Conservation (phyloP, 106 monocot species). For the Dendrobium nobile region DNA sequence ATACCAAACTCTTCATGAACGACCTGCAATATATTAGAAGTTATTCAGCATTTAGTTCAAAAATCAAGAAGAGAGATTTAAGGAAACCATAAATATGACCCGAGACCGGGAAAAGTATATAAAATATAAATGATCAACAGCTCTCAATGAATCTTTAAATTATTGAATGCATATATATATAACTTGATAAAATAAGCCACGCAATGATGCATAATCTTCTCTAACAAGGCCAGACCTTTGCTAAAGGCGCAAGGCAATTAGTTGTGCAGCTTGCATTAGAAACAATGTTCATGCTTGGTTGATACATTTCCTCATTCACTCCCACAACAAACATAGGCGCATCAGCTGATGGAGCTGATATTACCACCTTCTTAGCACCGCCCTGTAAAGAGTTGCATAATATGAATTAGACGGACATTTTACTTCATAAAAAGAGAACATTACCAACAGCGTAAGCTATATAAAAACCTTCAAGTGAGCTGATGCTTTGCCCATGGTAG, state of each 20-base stretch:
- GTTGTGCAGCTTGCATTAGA: constrained; percentile 99
- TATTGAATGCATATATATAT: background rate
- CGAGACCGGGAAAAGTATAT: background rate
- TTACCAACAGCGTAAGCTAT: background rate
- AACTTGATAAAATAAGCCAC: background rate
- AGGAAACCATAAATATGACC: background rate
- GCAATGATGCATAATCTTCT: background rate
- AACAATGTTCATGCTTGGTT: constrained; percentile 82
- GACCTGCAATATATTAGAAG: constrained; percentile 42
- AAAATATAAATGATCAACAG: background rate
- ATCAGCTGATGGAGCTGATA: constrained; percentile 97
- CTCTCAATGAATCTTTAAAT: background rate
- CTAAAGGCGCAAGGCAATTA: constrained; percentile 94
- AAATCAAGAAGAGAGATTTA: background rate
- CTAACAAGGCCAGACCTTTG: constrained; percentile 45
- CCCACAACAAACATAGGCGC: constrained; percentile 99
- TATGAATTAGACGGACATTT: background rate
- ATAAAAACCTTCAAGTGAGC: constrained; percentile 76
- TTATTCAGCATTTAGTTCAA: background rate
- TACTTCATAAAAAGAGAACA: constrained; percentile 5
- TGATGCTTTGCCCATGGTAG: constrained; percentile 80
- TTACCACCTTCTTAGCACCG: constrained; percentile 96
- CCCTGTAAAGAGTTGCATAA: constrained; percentile 39
- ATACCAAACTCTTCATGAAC: constrained; percentile 99
- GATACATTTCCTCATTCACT: constrained; percentile 75